Evolutionary conservation across 139 green algal species (phyloP).

Genomic region (Helicosporidium sp.): DNA sequence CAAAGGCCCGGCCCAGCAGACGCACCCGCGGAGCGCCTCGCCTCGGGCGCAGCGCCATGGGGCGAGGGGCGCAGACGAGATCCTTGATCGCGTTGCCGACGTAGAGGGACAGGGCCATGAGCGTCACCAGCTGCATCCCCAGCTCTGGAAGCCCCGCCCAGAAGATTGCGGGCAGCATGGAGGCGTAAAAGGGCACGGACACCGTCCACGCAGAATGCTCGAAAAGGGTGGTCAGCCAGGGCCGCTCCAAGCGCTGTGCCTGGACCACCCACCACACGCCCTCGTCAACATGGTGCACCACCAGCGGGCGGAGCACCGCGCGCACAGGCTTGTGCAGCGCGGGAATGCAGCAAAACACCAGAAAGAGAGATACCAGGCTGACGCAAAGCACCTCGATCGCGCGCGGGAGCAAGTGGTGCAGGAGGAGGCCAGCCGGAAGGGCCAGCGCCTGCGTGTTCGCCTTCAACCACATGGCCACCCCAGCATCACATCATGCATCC

Average conservation of each 20-base stretch:
- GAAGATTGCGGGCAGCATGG: conserved; percentile 11
- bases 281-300: conserved; percentile 18
- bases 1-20: conserved; percentile 4
- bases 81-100: conserved; percentile 36
- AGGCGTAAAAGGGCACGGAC: conserved; percentile 21
- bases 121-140: conserved; percentile 1
- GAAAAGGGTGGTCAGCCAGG: conserved; percentile 19
- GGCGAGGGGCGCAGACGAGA: conserved; percentile 22
- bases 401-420: neutral
- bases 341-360: conserved; percentile 21
- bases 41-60: conserved; percentile 9
- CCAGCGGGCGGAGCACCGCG: conserved; percentile 5
- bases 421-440: neutral
- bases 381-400: conserved; percentile 12
- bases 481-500: too few relatives aligned
- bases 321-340: conserved; percentile 15
- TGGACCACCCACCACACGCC: conserved; percentile 8
- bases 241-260: conserved; percentile 7
- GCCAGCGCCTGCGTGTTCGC: too few relatives aligned
- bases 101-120: conserved; percentile 23
- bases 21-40: too few relatives aligned
- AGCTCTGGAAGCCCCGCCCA: conserved; percentile 16
- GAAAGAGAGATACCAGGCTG: conserved; percentile 5
- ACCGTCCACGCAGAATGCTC: conserved; percentile 11
- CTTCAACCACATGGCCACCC: too few relatives aligned